A percentile compares a stretch with the other conserved stretches of the same genome.
phyloP scores from a whole-genome alignment of 352 stramenopile species.

The Phytopythium delawarense region DNA sequence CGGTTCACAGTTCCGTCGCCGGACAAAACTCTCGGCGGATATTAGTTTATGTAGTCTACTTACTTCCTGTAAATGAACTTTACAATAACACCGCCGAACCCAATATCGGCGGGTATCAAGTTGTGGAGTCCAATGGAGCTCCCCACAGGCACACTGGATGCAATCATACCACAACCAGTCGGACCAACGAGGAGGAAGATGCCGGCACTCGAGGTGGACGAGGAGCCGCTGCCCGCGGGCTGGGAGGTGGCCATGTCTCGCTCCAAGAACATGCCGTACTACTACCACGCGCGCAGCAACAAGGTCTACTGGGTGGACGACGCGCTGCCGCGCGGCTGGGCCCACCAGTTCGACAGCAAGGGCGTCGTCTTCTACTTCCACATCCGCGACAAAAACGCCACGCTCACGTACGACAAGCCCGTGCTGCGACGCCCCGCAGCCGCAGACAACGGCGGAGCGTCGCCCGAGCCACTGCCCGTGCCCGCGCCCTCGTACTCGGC shows the following conservation, averaged over 20 bases:
- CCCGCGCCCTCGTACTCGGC: conserved; percentile 40
- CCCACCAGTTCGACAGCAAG: conserved; percentile 70
- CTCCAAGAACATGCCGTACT: conserved; percentile 84
- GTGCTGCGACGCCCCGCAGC: conserved; percentile 19
- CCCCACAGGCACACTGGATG: too few species aligned
- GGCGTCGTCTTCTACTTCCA: conserved; percentile 70
- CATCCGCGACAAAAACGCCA: conserved; percentile 62
- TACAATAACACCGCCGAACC: too few species aligned
- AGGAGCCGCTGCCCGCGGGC: conserved; percentile 57
- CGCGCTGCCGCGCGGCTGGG: conserved; percentile 75
- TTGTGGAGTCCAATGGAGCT: too few species aligned
- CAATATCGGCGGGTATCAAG: too few species aligned
- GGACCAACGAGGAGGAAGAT: too few species aligned
- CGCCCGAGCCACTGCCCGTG: conserved; percentile 35
- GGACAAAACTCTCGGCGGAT: too few species aligned
- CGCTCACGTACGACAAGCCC: conserved; percentile 72
- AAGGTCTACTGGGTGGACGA: conserved; percentile 85
- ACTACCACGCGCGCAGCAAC: conserved; percentile 71
- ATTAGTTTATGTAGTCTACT: too few species aligned
- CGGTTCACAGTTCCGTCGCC: too few species aligned
- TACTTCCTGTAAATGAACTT: too few species aligned
- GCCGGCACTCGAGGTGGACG: conserved; percentile 41
- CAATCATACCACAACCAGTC: too few species aligned
- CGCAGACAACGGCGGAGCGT: conserved; percentile 1
- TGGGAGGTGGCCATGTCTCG: conserved; percentile 80